A percentile compares a stretch with the other conserved stretches of the same genome.
phyloP scores from a whole-genome alignment of 306 rosid genomes.

The Pyrus pyrifolia region DNA sequence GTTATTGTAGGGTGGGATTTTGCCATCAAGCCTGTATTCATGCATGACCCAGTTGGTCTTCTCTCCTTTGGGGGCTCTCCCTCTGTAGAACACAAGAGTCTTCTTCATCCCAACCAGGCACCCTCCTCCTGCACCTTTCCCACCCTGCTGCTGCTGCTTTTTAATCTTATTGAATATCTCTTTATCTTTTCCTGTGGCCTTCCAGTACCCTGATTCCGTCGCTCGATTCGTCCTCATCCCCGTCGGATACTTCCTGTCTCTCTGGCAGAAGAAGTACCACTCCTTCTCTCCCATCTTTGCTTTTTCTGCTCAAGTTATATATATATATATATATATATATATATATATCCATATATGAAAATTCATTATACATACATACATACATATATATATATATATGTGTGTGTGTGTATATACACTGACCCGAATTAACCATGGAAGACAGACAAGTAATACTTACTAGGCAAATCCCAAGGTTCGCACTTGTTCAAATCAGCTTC shows the following conservation, averaged over 20 bases:
- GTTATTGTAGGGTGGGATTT: constrained; percentile 23
- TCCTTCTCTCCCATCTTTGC: constrained; percentile 98
- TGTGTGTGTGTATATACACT: too few species aligned
- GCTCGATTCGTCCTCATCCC: constrained; percentile 94
- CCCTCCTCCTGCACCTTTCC: neutral
- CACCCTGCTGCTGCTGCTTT: neutral
- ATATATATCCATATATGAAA: neutral
- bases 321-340: too few species aligned
- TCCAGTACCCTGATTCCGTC: constrained; percentile 89
- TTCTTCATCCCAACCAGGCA: constrained; percentile 92
- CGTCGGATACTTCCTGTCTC: constrained; percentile 92
- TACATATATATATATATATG: fast-evolving
- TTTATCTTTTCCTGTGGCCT: constrained; percentile 88
- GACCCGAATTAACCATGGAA: neutral
- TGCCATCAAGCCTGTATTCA: constrained; percentile 77
- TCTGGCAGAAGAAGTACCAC: constrained; percentile 83
- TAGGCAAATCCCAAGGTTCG: constrained; percentile 94
- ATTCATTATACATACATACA: neutral
- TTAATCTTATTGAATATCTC: constrained; percentile 56
- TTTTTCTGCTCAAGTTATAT: constrained; percentile 39
- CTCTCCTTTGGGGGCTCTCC: constrained; percentile 94
- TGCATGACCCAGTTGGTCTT: constrained; percentile 98
- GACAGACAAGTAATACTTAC: constrained; percentile 27
- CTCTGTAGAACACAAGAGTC: constrained; percentile 84
- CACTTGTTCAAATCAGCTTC: constrained; percentile 89